These are phyloP conservation scores for Naganishia vaughanmartiniae DNA, from an alignment of 768 basidiomycete genomes.

Conservation along the genomic window DNA sequence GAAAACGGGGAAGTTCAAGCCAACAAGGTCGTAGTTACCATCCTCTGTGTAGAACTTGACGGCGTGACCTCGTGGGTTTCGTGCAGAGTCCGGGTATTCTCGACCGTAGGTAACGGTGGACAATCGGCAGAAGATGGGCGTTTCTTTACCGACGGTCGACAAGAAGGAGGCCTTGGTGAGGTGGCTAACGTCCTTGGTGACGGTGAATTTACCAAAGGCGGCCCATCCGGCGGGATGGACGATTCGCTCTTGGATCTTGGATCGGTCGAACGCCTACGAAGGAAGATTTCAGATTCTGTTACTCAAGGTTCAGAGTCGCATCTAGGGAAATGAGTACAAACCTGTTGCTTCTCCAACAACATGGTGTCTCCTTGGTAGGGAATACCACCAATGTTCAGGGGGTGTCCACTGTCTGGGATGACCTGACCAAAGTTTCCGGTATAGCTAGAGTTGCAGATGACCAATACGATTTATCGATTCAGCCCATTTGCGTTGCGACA, in stretches of 20 bases:
- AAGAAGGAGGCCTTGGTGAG: slow-evolving; percentile 48
- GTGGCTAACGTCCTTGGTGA: slow-evolving; percentile 44
- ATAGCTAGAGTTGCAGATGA: slow-evolving; percentile 28
- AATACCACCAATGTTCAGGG: slow-evolving; percentile 47
- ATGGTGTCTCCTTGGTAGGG: slow-evolving; percentile 44
- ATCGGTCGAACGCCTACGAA: slow-evolving; percentile 41
- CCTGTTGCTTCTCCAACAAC: slow-evolving; percentile 49
- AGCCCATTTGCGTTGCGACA: neutral
- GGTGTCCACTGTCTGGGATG: slow-evolving; percentile 42
- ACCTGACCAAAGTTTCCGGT: slow-evolving; percentile 49
- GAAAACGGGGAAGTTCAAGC: slow-evolving; percentile 47
- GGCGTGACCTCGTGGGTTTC: slow-evolving; percentile 42
- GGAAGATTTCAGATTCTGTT: neutral
- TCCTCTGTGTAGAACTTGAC: slow-evolving; percentile 56
- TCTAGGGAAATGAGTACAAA: neutral
- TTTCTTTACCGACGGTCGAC: slow-evolving; percentile 38
- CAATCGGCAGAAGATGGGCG: slow-evolving; percentile 42
- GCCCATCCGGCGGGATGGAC: slow-evolving; percentile 45
- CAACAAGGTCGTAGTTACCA: slow-evolving; percentile 55
- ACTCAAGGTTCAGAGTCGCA: neutral
- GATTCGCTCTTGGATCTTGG: slow-evolving; percentile 46
- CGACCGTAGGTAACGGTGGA: slow-evolving; percentile 47
- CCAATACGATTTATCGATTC: neutral
- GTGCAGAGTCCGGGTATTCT: slow-evolving; percentile 38
- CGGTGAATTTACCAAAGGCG: slow-evolving; percentile 40